Percentiles rank a stretch among this genome's conserved stretches.
These are phyloP conservation scores for Metschnikowia lachancei DNA, from an alignment of 805 yeast species.

Conservation along the genomic window DNA sequence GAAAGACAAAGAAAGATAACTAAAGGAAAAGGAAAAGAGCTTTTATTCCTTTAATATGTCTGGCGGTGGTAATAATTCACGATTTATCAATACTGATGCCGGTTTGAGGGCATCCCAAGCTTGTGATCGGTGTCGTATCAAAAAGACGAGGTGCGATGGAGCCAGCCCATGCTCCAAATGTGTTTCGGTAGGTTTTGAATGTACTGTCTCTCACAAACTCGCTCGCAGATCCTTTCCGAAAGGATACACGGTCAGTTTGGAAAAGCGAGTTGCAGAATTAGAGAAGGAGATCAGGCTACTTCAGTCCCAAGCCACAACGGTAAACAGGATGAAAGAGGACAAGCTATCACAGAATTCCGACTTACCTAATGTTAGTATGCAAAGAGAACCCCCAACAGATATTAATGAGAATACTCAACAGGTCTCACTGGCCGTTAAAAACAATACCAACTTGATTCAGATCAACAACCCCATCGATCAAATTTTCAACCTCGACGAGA, in stretches of 20 bases:
- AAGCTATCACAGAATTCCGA: background rate
- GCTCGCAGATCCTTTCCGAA: conserved; percentile 77
- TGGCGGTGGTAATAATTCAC: background rate
- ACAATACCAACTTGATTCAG: conserved; percentile 25
- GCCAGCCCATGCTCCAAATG: conserved; percentile 70
- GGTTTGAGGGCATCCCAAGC: conserved; percentile 69
- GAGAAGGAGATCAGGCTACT: conserved; percentile 45
- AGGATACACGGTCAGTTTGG: conserved; percentile 76
- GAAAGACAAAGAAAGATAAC: background rate
- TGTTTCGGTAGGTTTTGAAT: conserved; percentile 58
- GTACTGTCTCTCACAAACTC: conserved; percentile 69
- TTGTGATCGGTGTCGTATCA: conserved; percentile 75
- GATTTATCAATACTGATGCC: conserved; percentile 37
- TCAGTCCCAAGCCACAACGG: conserved; percentile 2
- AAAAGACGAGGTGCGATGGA: conserved; percentile 77
- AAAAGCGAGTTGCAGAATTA: conserved; percentile 55
- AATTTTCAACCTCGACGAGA: conserved; percentile 41
- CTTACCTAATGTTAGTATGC: background rate
- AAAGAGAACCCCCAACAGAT: background rate
- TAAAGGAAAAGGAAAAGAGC: background rate
- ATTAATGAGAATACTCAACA: background rate
- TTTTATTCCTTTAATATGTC: background rate
- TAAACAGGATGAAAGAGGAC: background rate
- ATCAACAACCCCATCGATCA: conserved; percentile 46
- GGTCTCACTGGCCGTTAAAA: conserved; percentile 9